Conservation (phyloP, 2,329 filamentous ascomycete species). For the Colletotrichum lini region DNA sequence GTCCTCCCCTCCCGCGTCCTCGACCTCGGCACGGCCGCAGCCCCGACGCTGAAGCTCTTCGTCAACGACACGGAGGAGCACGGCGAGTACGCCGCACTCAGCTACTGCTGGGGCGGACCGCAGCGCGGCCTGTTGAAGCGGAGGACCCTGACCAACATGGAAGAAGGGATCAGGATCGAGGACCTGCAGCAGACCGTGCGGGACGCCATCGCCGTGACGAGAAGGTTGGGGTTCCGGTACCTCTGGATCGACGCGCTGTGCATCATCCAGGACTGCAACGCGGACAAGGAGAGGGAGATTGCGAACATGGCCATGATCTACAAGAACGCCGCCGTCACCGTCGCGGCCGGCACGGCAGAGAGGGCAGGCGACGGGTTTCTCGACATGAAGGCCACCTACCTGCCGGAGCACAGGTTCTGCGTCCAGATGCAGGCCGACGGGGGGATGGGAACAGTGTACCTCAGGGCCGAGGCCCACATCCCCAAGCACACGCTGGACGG, state of each 20-base stretch:
- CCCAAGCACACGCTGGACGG: slow-evolving; percentile 31
- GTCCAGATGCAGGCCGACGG: background rate
- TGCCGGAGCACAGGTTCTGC: background rate
- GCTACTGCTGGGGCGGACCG: slow-evolving; percentile 43
- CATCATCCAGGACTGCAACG: slow-evolving; percentile 41
- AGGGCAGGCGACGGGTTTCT: slow-evolving; percentile 21
- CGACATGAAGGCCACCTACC: background rate
- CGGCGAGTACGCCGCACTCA: slow-evolving; percentile 42
- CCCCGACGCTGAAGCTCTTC: slow-evolving; percentile 6
- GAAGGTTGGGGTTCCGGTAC: slow-evolving; percentile 35
- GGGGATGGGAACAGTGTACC: slow-evolving; percentile 1
- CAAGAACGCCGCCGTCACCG: slow-evolving; percentile 33
- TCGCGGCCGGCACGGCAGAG: slow-evolving; percentile 15
- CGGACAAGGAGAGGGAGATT: slow-evolving; percentile 38
- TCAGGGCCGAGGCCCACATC: slow-evolving; percentile 4
- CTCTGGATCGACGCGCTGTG: slow-evolving; percentile 45
- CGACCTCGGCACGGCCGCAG: slow-evolving; percentile 13
- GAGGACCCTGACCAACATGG: background rate
- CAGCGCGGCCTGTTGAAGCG: background rate
- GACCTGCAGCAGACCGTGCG: slow-evolving; percentile 21
- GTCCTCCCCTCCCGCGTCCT: slow-evolving; percentile 29
- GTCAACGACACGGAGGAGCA: slow-evolving; percentile 13
- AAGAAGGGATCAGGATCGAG: background rate
- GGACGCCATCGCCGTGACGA: slow-evolving; percentile 37
- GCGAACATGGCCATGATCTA: slow-evolving; percentile 38